Base-by-base conservation (phyloP, 768 basidiomycete species). In the Nevesoporus exiguus region DNA sequence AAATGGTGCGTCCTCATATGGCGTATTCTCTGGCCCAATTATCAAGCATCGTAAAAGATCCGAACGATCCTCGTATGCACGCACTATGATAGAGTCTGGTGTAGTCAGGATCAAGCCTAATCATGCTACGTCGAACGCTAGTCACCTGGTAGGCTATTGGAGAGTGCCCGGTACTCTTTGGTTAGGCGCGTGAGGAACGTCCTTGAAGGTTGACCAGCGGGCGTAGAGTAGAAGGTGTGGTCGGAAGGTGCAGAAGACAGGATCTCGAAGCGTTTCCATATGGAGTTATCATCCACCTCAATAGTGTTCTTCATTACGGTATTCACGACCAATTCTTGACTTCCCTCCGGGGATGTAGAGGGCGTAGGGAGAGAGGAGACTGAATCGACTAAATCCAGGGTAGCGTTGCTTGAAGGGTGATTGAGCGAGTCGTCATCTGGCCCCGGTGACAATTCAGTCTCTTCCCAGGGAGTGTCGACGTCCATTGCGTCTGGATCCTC, bases 1-100 rank as follows among this genome's bases (percentile, higher is more conserved):
- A 71, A 96, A 95, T 0, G 94, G 95, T 19, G 92, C 91, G 68
- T 95, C 88, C 68, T 91, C 83, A 61, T 96, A 97, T n/a, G 94
- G 94, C 9, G 95, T 97, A 59, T 93, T 94, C 62, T 88, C 84
- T 53, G 93, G 92, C 3, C 94, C 94, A 58, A 98, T 85, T 55
- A 98, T 98, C 46, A 98, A 77, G 64, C 81, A 89, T 30, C 94
- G 83, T 56, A 97, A 71, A 34, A 98, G 78, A 74, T 98, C 94
- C 41, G 83, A 77, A 25, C 94, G 83, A 67, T 96, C 88, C 69
- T 97, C 94, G 66, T 90, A 98, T 24, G 88, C 87, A 53, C 93
- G 84, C 45, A 98, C 90, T 49, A 96, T 65, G 60, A 98, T 94
- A 14, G 88, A 86, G 55, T 93, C 93, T 90, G 63, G 22, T 27